phyloP scores from a whole-genome alignment of 495 filamentous ascomycete species.

The Penicillium cinerascens region DNA sequence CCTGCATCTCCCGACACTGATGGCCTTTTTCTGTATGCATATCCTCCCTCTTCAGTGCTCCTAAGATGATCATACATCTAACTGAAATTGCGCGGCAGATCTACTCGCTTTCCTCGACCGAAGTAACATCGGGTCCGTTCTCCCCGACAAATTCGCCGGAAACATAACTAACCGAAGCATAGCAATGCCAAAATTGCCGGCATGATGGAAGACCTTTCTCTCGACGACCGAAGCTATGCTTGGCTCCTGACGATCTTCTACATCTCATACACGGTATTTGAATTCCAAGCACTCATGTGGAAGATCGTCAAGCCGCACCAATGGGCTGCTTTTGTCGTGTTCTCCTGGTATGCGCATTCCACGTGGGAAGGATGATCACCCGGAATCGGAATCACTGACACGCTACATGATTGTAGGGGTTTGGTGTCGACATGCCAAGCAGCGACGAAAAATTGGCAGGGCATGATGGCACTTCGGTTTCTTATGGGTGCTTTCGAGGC shows the following conservation, averaged over 20 bases:
- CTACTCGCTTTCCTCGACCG: constrained; percentile 65
- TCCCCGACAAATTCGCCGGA: not conserved
- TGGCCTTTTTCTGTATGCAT: constrained; percentile 51
- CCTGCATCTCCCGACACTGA: constrained; percentile 45
- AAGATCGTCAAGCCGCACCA: constrained; percentile 59
- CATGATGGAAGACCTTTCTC: constrained; percentile 39
- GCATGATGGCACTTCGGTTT: constrained; percentile 64
- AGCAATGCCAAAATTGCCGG: constrained; percentile 67
- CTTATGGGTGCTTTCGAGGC: constrained; percentile 65
- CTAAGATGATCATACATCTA: not conserved
- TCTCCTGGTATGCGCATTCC: constrained; percentile 41
- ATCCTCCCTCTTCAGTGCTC: not conserved
- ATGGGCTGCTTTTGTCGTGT: constrained; percentile 47
- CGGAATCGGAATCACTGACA: constrained; percentile 1
- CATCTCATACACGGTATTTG: constrained; percentile 58
- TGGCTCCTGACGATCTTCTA: constrained; percentile 84
- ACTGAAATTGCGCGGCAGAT: constrained; percentile 34
- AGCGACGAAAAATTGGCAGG: constrained; percentile 56
- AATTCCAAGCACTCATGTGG: constrained; percentile 70
- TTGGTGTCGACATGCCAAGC: constrained; percentile 59
- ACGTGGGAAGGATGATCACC: constrained; percentile 3
- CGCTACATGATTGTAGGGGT: constrained; percentile 37
- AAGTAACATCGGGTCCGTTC: constrained; percentile 58
- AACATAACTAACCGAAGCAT: not conserved
- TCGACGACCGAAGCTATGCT: constrained; percentile 51